Evolutionary conservation across 2,329 filamentous ascomycete species (phyloP).

Genomic region (Fusarium bactridioides): DNA sequence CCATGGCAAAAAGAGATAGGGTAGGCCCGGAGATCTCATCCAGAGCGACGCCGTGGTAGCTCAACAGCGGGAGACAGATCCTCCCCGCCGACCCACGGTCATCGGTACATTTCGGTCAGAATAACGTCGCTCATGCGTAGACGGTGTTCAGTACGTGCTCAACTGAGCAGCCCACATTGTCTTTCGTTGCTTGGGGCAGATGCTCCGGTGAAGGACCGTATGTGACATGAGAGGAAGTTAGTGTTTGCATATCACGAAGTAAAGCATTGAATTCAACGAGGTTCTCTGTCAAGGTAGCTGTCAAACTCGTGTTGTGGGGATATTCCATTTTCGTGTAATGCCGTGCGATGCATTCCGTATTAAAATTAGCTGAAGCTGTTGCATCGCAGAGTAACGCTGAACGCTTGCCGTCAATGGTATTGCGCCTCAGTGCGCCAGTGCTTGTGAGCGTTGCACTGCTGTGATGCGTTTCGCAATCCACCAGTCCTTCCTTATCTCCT

Average conservation of each 20-base stretch:
- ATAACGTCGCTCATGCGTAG: slow-evolving; percentile 23
- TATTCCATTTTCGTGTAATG: slow-evolving; percentile 29
- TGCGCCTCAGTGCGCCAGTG: slow-evolving; percentile 12
- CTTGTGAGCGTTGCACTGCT: slow-evolving; percentile 17
- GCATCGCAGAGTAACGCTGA: slow-evolving; percentile 13
- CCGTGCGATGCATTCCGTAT: slow-evolving; percentile 21
- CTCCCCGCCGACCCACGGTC: slow-evolving; percentile 25
- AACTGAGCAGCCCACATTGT: slow-evolving; percentile 7
- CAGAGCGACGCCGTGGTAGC: slow-evolving; percentile 29
- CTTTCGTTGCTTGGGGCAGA: slow-evolving; percentile 8
- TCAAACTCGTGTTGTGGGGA: slow-evolving; percentile 28
- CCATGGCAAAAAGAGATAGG: slow-evolving; percentile 23
- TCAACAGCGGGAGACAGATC: slow-evolving; percentile 35
- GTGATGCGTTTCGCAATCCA: slow-evolving; percentile 23
- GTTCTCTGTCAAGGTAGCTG: slow-evolving; percentile 11
- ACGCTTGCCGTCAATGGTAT: slow-evolving; percentile 22
- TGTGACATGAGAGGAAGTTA: slow-evolving; percentile 2
- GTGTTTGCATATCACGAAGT: slow-evolving; percentile 17
- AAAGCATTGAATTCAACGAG: neutral
- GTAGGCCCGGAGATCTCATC: slow-evolving; percentile 33
- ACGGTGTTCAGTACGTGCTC: neutral
- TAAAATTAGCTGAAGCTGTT: slow-evolving; percentile 26
- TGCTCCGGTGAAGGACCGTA: slow-evolving; percentile 27
- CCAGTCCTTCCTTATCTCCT: slow-evolving; percentile 33
- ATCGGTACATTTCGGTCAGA: slow-evolving; percentile 14